A percentile compares a stretch with the other conserved stretches of the same genome.
Evolutionary conservation across 1,284 basidiomycete genomes (phyloP).

Genomic region (Austroboletus novae-zelandiae): DNA sequence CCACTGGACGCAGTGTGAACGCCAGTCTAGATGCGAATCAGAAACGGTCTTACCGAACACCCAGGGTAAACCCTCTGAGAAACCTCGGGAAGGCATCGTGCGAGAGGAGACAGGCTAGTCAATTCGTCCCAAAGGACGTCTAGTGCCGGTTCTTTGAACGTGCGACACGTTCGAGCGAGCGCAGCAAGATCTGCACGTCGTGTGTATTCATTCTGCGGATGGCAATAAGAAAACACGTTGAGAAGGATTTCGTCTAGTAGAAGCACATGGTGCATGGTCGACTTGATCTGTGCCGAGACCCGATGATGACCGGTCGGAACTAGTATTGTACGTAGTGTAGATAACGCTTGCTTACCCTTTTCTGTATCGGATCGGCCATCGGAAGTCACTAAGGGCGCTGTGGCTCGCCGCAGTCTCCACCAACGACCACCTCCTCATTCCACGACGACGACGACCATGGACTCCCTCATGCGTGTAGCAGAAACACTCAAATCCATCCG

Average conservation of each 20-base stretch:
- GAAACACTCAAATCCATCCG: slow-evolving; percentile 73
- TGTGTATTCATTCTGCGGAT: not conserved
- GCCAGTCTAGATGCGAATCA: not conserved
- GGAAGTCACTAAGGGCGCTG: not conserved
- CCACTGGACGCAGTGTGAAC: slow-evolving; percentile 14
- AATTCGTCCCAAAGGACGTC: slow-evolving; percentile 24
- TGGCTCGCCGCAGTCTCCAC: not conserved
- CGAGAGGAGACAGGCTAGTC: slow-evolving; percentile 21
- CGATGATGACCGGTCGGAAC: not conserved
- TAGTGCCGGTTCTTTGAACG: slow-evolving; percentile 27
- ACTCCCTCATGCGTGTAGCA: slow-evolving; percentile 56
- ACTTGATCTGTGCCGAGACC: not conserved
- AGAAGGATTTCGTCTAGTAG: slow-evolving; percentile 20
- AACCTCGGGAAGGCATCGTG: slow-evolving; percentile 21
- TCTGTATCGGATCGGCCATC: not conserved
- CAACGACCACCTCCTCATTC: not conserved
- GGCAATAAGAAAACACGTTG: not conserved
- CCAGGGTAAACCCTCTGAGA: slow-evolving; percentile 16
- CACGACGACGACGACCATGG: slow-evolving; percentile 45
- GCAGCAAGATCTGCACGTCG: slow-evolving; percentile 15
- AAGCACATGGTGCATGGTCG: slow-evolving; percentile 21
- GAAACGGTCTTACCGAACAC: slow-evolving; percentile 5
- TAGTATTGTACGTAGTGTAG: too few species aligned
- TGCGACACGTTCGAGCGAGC: slow-evolving; percentile 22
- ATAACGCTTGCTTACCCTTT: too few species aligned